A percentile compares a stretch with the other conserved stretches of the same genome.
Evolutionary conservation across 2,329 filamentous ascomycete genomes (phyloP).

Genomic region (Dactylonectria estremocensis): DNA sequence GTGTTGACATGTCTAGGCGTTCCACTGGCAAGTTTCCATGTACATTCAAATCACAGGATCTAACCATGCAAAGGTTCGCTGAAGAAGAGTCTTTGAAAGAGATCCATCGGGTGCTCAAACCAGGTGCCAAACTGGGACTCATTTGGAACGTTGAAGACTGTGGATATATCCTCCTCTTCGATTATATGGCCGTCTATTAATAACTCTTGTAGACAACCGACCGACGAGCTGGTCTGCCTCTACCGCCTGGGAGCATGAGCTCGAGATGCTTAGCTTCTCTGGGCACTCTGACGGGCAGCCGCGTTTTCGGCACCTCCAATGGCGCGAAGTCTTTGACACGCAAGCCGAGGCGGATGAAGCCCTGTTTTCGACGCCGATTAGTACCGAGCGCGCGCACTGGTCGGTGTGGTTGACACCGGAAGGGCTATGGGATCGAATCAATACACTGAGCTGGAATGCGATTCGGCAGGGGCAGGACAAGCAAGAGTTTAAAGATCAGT

Average conservation of each 20-base stretch:
- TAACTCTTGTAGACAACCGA: slow-evolving; percentile 70
- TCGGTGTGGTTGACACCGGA: slow-evolving; percentile 71
- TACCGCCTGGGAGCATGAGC: slow-evolving; percentile 72
- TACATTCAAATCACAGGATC: neutral
- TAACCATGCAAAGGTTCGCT: slow-evolving; percentile 71
- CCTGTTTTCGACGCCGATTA: slow-evolving; percentile 73
- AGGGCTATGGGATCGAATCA: slow-evolving; percentile 74
- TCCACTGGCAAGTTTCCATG: slow-evolving; percentile 67
- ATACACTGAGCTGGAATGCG: slow-evolving; percentile 78
- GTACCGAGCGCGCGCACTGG: slow-evolving; percentile 60
- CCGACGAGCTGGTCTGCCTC: slow-evolving; percentile 68
- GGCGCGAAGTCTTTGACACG: slow-evolving; percentile 75
- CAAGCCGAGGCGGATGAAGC: slow-evolving; percentile 65
- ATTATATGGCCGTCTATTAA: neutral
- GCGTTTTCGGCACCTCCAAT: slow-evolving; percentile 76
- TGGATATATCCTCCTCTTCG: slow-evolving; percentile 51
- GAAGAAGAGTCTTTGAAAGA: slow-evolving; percentile 73
- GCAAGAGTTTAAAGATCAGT: slow-evolving; percentile 62
- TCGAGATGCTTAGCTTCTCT: slow-evolving; percentile 72
- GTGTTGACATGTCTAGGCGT: slow-evolving; percentile 56
- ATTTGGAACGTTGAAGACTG: slow-evolving; percentile 85
- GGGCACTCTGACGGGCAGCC: slow-evolving; percentile 69
- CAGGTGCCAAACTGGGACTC: slow-evolving; percentile 72
- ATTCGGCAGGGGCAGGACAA: slow-evolving; percentile 68
- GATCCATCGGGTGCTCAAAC: slow-evolving; percentile 76